A percentile compares a stretch with the other conserved stretches of the same genome.
phyloP scores from a whole-genome alignment of 306 rosid genomes.

The Cercis canadensis region DNA sequence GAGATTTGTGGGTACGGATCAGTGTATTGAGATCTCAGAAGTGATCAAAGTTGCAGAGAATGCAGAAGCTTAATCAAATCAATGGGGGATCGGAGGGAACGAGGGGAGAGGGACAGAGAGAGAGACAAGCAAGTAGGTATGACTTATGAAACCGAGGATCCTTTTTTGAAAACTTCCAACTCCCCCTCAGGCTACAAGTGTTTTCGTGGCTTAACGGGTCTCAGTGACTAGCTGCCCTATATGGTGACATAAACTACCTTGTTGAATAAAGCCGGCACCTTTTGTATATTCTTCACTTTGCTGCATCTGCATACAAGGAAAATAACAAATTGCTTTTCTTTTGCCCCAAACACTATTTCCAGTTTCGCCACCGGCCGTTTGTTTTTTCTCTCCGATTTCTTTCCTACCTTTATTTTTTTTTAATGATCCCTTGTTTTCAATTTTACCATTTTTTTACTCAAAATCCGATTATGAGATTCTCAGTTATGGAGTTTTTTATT shows the following conservation, averaged over 20 bases:
- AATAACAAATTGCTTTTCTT: neutral
- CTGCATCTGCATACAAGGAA: neutral
- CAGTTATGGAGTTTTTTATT: too few species aligned
- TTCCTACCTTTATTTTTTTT: neutral
- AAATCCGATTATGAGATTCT: too few species aligned
- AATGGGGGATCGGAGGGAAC: constrained; percentile 6
- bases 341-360: neutral
- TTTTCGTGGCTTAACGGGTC: neutral
- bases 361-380: neutral
- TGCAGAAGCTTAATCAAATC: too few species aligned
- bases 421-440: too few species aligned
- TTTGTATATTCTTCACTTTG: neutral
- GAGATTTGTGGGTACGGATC: neutral
- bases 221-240: neutral
- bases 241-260: too few species aligned
- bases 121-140: neutral
- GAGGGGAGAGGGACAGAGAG: neutral
- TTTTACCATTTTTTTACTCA: too few species aligned
- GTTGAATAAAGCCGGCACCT: neutral
- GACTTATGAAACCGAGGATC: constrained; percentile 2
- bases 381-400: neutral
- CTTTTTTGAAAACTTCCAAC: too few species aligned
- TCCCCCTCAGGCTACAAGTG: too few species aligned
- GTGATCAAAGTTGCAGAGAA: too few species aligned
- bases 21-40: too few species aligned